A percentile compares a stretch with the other conserved stretches of the same genome.
phyloP scores from a whole-genome alignment of 169 alveolate genomes.

The Perkinsus olseni region DNA sequence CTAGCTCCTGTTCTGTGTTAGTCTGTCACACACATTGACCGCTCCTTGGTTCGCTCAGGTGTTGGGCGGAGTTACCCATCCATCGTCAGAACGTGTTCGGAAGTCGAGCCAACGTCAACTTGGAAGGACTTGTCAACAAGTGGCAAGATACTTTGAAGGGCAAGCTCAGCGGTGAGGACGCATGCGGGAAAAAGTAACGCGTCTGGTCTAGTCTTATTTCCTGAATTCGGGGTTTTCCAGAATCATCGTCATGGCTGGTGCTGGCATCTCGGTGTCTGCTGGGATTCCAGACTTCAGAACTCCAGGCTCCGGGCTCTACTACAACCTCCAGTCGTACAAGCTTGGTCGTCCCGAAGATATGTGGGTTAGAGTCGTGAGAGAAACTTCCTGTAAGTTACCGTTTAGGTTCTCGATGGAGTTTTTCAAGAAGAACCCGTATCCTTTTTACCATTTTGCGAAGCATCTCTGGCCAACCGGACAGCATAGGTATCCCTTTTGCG shows the following conservation, averaged over 20 bases:
- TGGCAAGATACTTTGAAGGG: neutral
- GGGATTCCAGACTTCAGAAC: constrained; percentile 77
- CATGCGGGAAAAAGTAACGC: neutral
- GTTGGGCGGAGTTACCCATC: neutral
- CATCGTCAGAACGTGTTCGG: neutral
- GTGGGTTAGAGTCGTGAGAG: too few species aligned
- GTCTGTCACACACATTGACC: neutral
- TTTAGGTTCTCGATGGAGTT: constrained; percentile 28
- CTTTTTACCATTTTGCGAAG: constrained; percentile 58
- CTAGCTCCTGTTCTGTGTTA: neutral
- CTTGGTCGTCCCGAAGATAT: constrained; percentile 60
- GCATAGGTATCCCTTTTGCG: neutral
- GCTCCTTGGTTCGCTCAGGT: neutral
- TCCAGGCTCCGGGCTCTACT: constrained; percentile 51
- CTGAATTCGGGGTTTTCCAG: constrained; percentile 1
- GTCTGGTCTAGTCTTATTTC: too few species aligned
- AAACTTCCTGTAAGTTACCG: too few species aligned
- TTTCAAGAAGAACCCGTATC: constrained; percentile 55
- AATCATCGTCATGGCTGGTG: constrained; percentile 62
- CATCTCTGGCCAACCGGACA: constrained; percentile 23
- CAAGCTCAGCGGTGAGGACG: neutral
- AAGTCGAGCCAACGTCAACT: neutral
- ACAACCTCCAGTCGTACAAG: constrained; percentile 49
- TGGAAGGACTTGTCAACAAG: neutral
- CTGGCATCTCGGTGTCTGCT: constrained; percentile 72